Percentiles rank a stretch among this genome's conserved stretches.
Evolutionary conservation across 345 rosid species (phyloP).

Genomic region (Cardamine occulta): DNA sequence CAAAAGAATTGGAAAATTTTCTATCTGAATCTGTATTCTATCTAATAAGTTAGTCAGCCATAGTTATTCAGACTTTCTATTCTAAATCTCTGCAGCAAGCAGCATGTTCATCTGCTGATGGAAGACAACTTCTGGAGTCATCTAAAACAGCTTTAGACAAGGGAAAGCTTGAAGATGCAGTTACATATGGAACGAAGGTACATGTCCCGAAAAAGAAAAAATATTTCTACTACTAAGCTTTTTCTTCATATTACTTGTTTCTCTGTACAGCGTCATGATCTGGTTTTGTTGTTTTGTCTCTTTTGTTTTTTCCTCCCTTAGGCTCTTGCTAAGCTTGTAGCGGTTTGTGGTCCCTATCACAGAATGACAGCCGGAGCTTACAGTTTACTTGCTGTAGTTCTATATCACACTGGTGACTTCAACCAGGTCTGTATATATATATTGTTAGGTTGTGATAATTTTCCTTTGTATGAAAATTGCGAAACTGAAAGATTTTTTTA

Average conservation of each 20-base stretch:
- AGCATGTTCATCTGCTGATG: slow-evolving; percentile 99
- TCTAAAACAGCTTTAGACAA: slow-evolving; percentile 98
- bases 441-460: slow-evolving; percentile 30
- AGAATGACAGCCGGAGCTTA: slow-evolving; percentile 99
- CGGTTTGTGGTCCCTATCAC: slow-evolving; percentile 98
- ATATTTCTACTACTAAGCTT: slow-evolving; percentile 22
- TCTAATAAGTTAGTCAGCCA: slow-evolving; percentile 29
- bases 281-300: slow-evolving; percentile 20
- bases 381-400: slow-evolving; percentile 97
- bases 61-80: slow-evolving; percentile 17
- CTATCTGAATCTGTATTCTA: slow-evolving; percentile 21
- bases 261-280: slow-evolving; percentile 28
- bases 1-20: background rate
- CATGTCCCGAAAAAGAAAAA: slow-evolving; percentile 8
- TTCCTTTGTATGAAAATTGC: slow-evolving; percentile 16
- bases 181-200: slow-evolving; percentile 94
- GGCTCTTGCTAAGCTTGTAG: slow-evolving; percentile 98
- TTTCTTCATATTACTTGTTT: slow-evolving; percentile 10
- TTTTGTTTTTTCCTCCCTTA: slow-evolving; percentile 43
- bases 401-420: slow-evolving; percentile 99
- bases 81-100: slow-evolving; percentile 76
- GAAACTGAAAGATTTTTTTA: slow-evolving; percentile 37
- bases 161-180: slow-evolving; percentile 99
- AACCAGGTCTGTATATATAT: slow-evolving; percentile 71
- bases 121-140: slow-evolving; percentile 96